phyloP scores from a whole-genome alignment of 2,329 filamentous ascomycete species.

The Chaetomium globosum region DNA sequence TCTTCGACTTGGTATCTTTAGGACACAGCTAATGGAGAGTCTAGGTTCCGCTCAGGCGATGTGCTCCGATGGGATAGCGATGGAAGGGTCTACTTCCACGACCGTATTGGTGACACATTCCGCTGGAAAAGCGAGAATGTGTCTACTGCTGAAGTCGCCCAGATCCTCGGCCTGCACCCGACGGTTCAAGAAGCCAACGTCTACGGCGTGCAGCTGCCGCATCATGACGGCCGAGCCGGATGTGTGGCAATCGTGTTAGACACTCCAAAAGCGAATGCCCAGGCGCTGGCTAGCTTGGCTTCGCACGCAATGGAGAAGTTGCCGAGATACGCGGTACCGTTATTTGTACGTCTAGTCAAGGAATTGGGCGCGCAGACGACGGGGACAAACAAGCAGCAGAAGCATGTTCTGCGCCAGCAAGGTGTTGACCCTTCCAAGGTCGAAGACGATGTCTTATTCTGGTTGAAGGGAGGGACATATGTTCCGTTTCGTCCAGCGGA shows the following conservation, averaged over 20 bases:
- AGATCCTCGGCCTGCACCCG: slow-evolving; percentile 68
- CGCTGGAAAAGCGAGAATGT: slow-evolving; percentile 84
- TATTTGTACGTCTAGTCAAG: slow-evolving; percentile 73
- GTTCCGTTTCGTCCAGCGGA: slow-evolving; percentile 66
- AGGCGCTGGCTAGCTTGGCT: slow-evolving; percentile 60
- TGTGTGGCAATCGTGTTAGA: slow-evolving; percentile 71
- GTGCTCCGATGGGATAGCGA: slow-evolving; percentile 69
- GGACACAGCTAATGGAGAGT: background rate
- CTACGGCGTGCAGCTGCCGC: slow-evolving; percentile 77
- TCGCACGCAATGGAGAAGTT: slow-evolving; percentile 59
- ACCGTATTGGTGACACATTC: slow-evolving; percentile 77
- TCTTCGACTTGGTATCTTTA: background rate
- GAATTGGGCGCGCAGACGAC: slow-evolving; percentile 66
- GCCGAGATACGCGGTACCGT: slow-evolving; percentile 73
- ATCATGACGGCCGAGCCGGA: slow-evolving; percentile 81
- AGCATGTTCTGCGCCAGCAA: slow-evolving; percentile 68
- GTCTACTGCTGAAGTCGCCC: slow-evolving; percentile 76
- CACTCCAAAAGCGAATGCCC: slow-evolving; percentile 43
- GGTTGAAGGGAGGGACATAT: slow-evolving; percentile 69
- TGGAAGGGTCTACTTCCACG: slow-evolving; percentile 76
- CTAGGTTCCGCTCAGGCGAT: slow-evolving; percentile 76
- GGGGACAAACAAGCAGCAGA: slow-evolving; percentile 87
- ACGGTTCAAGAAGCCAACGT: slow-evolving; percentile 78
- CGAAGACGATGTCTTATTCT: slow-evolving; percentile 57
- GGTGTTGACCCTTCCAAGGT: slow-evolving; percentile 69